Conservation (phyloP, 2,329 filamentous ascomycete genomes). For the Penicillium sumatraense region DNA sequence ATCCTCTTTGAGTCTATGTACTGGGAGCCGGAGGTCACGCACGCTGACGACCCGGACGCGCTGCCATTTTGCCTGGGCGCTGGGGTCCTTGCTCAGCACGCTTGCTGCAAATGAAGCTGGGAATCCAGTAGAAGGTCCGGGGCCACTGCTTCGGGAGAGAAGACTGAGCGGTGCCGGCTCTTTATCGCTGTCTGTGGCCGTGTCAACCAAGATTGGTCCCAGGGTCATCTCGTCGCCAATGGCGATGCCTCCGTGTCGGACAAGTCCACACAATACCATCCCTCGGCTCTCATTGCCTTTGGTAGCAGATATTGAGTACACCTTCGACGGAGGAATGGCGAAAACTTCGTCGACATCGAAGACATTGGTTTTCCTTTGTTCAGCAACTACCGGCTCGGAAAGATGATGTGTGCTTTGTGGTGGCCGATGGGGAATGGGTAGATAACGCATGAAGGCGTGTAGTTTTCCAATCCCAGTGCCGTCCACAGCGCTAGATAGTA, state of each 20-base stretch:
- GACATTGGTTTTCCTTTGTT: constrained; percentile 64
- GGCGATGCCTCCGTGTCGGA: constrained; percentile 76
- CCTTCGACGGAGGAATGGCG: constrained; percentile 68
- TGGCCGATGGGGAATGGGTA: constrained; percentile 67
- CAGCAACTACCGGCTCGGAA: constrained; percentile 10
- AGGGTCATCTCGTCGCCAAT: constrained; percentile 79
- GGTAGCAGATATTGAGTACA: constrained; percentile 48
- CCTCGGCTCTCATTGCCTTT: constrained; percentile 57
- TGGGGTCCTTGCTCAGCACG: constrained; percentile 49
- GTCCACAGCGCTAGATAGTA: constrained; percentile 84
- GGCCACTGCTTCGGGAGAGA: constrained; percentile 34
- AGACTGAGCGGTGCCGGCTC: constrained; percentile 29
- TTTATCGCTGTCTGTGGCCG: constrained; percentile 58
- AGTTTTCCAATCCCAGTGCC: constrained; percentile 80
- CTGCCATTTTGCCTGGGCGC: constrained; percentile 74
- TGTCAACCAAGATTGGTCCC: constrained; percentile 68
- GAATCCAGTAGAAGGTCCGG: constrained; percentile 36
- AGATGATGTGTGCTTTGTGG: constrained; percentile 27
- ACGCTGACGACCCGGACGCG: constrained; percentile 81
- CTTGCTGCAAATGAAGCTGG: constrained; percentile 37
- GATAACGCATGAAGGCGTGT: constrained; percentile 76
- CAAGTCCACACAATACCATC: constrained; percentile 80
- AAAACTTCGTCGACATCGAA: constrained; percentile 95
- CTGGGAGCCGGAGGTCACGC: constrained; percentile 83
- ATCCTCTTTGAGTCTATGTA: constrained; percentile 73